These are phyloP conservation scores for Ambrosiella beaveri DNA, from an alignment of 2,329 filamentous ascomycete genomes.

Conservation along the genomic window DNA sequence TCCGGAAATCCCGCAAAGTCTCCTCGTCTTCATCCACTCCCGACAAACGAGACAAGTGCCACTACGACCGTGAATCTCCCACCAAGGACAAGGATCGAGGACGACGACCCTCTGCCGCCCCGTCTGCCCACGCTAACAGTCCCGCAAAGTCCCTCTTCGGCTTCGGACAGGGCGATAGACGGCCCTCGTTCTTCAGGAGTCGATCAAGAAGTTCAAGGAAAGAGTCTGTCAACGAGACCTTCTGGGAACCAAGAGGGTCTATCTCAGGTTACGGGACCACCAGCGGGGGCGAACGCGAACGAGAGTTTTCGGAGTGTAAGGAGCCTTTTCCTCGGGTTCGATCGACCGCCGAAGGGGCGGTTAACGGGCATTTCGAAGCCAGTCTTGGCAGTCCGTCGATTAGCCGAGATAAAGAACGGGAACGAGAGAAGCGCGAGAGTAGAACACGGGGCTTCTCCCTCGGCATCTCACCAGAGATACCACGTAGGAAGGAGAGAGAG, in stretches of 20 bases:
- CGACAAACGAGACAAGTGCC: background rate
- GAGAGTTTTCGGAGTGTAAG: slow-evolving; percentile 7
- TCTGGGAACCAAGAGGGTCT: background rate
- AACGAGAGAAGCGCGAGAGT: too few species aligned
- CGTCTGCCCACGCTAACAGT: background rate
- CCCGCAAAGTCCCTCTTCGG: background rate
- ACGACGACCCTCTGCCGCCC: background rate
- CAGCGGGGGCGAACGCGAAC: background rate
- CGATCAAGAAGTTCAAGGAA: background rate
- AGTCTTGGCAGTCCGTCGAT: background rate
- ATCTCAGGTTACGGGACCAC: background rate
- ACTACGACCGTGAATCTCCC: background rate
- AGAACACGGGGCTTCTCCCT: too few species aligned
- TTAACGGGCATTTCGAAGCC: slow-evolving; percentile 6
- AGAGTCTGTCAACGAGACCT: background rate
- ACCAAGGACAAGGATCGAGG: background rate
- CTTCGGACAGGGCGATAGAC: background rate
- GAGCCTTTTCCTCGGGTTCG: slow-evolving; percentile 11
- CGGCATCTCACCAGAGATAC: background rate
- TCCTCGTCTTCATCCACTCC: background rate
- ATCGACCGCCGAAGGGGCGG: slow-evolving; percentile 9
- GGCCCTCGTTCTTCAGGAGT: background rate
- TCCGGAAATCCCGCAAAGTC: background rate
- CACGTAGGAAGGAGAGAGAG: background rate
- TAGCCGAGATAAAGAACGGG: background rate